phyloP scores from a whole-genome alignment of 306 rosid species.

The Vigna unguiculata region DNA sequence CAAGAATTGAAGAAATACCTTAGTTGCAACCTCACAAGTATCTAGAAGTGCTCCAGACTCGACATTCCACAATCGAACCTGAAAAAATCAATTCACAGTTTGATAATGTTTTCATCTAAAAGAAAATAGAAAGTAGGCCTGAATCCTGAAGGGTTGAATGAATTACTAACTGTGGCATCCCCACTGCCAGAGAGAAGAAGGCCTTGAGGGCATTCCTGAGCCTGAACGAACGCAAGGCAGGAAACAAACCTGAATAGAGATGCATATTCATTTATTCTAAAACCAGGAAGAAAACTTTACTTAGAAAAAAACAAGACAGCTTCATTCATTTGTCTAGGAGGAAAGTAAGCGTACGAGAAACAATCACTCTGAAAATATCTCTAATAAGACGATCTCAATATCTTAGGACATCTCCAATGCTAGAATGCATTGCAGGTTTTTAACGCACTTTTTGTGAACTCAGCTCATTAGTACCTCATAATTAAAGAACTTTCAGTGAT shows the following conservation, averaged over 20 bases:
- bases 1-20: conserved; percentile 56
- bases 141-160: conserved; percentile 37
- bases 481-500: too few relatives aligned
- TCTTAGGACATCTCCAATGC: conserved; percentile 3
- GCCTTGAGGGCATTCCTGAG: conserved; percentile 63
- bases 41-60: conserved; percentile 76
- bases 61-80: conserved; percentile 92
- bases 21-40: conserved; percentile 72
- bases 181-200: conserved; percentile 92
- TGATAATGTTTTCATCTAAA: conserved; percentile 24
- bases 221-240: conserved; percentile 71
- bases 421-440: too few relatives aligned
- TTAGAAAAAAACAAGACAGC: conserved; percentile 20
- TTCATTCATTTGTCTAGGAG: conserved; percentile 4
- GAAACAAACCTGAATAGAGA: conserved; percentile 77
- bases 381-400: background rate
- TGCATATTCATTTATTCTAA: conserved; percentile 17
- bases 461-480: too few relatives aligned
- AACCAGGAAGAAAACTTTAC: background rate
- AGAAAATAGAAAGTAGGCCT: conserved; percentile 30
- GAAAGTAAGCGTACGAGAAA: conserved; percentile 18
- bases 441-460: too few relatives aligned
- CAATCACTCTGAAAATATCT: background rate
- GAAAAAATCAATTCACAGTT: conserved; percentile 40
- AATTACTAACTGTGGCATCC: conserved; percentile 79